These are phyloP conservation scores for Artemisia annua DNA, from an alignment of 129 eudicot genomes.

Conservation along the genomic window DNA sequence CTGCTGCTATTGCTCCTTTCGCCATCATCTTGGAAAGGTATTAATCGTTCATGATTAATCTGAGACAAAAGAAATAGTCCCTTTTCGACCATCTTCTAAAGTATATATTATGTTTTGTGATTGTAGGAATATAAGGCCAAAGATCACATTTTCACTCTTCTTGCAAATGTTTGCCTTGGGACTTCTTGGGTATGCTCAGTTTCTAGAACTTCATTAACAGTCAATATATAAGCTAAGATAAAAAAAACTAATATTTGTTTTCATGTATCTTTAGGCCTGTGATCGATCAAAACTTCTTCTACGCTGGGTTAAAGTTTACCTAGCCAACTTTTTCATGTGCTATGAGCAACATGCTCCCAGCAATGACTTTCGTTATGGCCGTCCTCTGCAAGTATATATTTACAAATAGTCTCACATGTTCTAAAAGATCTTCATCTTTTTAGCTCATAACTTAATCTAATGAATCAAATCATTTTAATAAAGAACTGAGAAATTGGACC, in stretches of 20 bases:
- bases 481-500: conserved; percentile 80
- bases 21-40: conserved; percentile 80
- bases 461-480: neutral
- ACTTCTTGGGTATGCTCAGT: conserved; percentile 68
- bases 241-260: neutral
- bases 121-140: conserved; percentile 73
- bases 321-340: conserved; percentile 96
- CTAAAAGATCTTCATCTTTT: neutral
- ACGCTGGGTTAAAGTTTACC: conserved; percentile 81
- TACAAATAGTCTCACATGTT: neutral
- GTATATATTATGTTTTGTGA: conserved; percentile 7
- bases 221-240: neutral
- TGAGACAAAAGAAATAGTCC: neutral
- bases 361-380: conserved; percentile 96
- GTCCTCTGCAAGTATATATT: conserved; percentile 66
- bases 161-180: conserved; percentile 87
- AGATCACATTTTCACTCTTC: conserved; percentile 68
- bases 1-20: conserved; percentile 82
- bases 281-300: conserved; percentile 92
- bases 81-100: neutral
- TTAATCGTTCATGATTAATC: neutral
- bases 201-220: neutral
- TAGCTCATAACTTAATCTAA: neutral
- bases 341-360: conserved; percentile 98
- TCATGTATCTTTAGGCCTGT: conserved; percentile 55